A percentile compares a stretch with the other conserved stretches of the same genome.
Evolutionary conservation across 805 yeast genomes (phyloP).

Genomic region (Ogataea saltuana): DNA sequence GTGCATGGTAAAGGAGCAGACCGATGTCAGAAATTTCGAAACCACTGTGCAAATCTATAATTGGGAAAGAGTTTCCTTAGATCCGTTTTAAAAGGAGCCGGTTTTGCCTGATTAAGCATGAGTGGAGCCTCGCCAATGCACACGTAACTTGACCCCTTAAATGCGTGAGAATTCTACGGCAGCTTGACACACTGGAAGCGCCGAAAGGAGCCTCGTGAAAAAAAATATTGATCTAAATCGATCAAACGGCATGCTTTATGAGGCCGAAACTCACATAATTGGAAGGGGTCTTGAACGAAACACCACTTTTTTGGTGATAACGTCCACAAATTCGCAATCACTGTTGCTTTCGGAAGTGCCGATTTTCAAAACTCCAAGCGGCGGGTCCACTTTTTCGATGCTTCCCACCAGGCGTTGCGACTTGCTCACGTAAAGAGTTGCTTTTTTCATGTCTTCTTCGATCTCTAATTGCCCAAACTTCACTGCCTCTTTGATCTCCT

Average conservation of each 20-base stretch:
- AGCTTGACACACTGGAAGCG: not conserved
- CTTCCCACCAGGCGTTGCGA: constrained; percentile 70
- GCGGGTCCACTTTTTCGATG: constrained; percentile 58
- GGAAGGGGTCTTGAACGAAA: constrained; percentile 76
- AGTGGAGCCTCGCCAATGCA: not conserved
- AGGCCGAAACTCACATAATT: constrained; percentile 67
- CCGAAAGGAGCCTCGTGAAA: not conserved
- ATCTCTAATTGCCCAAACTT: constrained; percentile 51
- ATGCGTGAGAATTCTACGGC: constrained; percentile 4
- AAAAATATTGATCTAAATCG: not conserved
- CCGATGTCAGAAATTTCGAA: constrained; percentile 6
- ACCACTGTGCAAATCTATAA: too few relatives aligned
- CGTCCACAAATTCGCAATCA: constrained; percentile 54
- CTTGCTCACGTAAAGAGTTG: constrained; percentile 62
- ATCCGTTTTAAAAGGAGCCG: constrained; percentile 1
- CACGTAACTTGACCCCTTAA: not conserved
- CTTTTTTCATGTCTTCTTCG: constrained; percentile 46
- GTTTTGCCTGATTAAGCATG: not conserved
- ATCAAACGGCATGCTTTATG: too few relatives aligned
- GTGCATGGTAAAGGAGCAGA: constrained; percentile 1
- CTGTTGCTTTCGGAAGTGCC: constrained; percentile 31
- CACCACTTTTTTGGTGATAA: constrained; percentile 57
- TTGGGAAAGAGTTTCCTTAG: not conserved
- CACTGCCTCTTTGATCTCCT: constrained; percentile 42
- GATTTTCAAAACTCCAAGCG: constrained; percentile 62